A percentile compares a stretch with the other conserved stretches of the same genome.
Evolutionary conservation across 2,329 filamentous ascomycete genomes (phyloP).

Genomic region (Colletotrichum eleusines): DNA sequence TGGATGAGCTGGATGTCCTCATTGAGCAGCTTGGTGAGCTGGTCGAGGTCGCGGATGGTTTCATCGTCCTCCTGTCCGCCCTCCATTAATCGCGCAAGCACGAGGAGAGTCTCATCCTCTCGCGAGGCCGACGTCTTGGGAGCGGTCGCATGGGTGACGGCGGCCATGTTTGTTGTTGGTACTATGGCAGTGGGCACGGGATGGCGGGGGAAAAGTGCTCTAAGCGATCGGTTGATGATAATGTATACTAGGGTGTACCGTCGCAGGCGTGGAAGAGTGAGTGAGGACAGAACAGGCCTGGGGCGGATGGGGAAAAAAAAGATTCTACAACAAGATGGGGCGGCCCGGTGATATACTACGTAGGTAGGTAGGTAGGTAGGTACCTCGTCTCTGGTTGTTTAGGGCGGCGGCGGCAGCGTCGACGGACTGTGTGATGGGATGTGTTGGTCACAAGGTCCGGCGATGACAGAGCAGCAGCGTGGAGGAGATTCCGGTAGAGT

Average conservation of each 20-base stretch:
- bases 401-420: slow-evolving; percentile 12
- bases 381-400: slow-evolving; percentile 34
- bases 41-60: slow-evolving; percentile 69
- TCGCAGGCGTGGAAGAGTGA: slow-evolving; percentile 28
- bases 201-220: slow-evolving; percentile 1
- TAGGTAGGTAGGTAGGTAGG: slow-evolving; percentile 33
- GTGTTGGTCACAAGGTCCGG: slow-evolving; percentile 40
- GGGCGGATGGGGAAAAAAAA: slow-evolving; percentile 6
- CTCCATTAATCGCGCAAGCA: slow-evolving; percentile 91
- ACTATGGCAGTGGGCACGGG: slow-evolving; percentile 7
- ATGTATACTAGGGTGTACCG: slow-evolving; percentile 29
- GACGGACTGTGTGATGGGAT: slow-evolving; percentile 39
- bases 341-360: slow-evolving; percentile 31
- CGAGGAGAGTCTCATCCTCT: slow-evolving; percentile 77
- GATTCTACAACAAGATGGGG: slow-evolving; percentile 36
- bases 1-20: slow-evolving; percentile 60
- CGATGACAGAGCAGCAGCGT: slow-evolving; percentile 37
- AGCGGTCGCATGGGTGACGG: slow-evolving; percentile 49
- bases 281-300: slow-evolving; percentile 38
- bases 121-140: slow-evolving; percentile 51
- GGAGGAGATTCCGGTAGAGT: slow-evolving; percentile 31
- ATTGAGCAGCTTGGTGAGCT: slow-evolving; percentile 70
- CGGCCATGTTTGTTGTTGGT: slow-evolving; percentile 50
- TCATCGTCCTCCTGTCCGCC: slow-evolving; percentile 86
- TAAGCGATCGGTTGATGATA: slow-evolving; percentile 12